Percentiles rank a stretch among this genome's conserved stretches.
These are phyloP conservation scores for Casuarina cunninghamiana DNA, from an alignment of 306 rosid genomes.

Conservation along the genomic window DNA sequence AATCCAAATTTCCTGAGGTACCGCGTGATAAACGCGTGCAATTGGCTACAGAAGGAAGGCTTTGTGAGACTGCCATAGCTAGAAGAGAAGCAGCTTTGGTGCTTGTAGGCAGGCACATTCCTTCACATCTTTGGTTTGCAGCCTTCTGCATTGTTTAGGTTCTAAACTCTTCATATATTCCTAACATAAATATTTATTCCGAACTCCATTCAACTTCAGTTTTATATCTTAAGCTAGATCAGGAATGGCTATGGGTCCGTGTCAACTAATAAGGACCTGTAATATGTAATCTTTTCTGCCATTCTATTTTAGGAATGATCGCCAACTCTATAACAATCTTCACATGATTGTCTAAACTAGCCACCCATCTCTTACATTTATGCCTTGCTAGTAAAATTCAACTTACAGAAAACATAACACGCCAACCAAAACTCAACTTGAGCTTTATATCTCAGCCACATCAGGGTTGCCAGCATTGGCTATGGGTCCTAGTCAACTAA, in stretches of 20 bases:
- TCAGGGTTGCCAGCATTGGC: too few relatives aligned
- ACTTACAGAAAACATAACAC: too few relatives aligned
- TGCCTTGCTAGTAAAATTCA: too few relatives aligned
- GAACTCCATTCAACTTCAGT: not conserved
- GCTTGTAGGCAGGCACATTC: conserved; percentile 98
- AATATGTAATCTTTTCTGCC: not conserved
- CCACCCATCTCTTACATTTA: too few relatives aligned
- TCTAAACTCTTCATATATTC: too few relatives aligned
- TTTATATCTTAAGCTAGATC: not conserved
- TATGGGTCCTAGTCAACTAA: too few relatives aligned
- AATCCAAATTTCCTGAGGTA: conserved; percentile 97
- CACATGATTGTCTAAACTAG: too few relatives aligned
- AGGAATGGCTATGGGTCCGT: not conserved
- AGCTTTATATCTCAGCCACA: too few relatives aligned
- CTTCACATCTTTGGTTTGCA: conserved; percentile 97
- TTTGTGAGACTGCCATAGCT: conserved; percentile 94
- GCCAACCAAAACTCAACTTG: too few relatives aligned
- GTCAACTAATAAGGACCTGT: not conserved
- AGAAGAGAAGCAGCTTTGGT: conserved; percentile 98
- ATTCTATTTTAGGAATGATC: too few relatives aligned
- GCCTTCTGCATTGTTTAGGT: conserved; percentile 2
- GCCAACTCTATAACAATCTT: too few relatives aligned
- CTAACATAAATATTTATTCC: not conserved
- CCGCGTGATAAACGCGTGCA: conserved; percentile 85
- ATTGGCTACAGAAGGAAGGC: conserved; percentile 89